Evolutionary conservation across 345 rosid species (phyloP).

Genomic region (Linum trigynum): DNA sequence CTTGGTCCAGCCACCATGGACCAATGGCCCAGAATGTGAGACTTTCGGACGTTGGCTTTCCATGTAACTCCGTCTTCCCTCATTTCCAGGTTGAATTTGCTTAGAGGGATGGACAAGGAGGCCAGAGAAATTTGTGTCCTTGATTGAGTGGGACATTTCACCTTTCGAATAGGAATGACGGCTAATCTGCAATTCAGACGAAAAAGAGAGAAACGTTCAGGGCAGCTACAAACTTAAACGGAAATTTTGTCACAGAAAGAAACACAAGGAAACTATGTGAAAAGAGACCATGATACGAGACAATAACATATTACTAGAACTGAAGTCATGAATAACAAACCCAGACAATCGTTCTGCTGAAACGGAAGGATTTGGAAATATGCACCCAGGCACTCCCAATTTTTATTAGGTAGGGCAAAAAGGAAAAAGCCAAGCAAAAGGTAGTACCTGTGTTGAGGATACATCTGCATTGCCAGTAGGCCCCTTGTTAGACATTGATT

Average conservation of each 20-base stretch:
- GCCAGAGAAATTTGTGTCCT: constrained; percentile 30
- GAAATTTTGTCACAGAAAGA: neutral
- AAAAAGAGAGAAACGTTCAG: neutral
- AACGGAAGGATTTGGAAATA: neutral
- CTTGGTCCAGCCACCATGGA: constrained; percentile 32
- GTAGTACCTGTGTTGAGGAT: constrained; percentile 38
- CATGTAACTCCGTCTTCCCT: constrained; percentile 27
- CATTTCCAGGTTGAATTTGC: constrained; percentile 26
- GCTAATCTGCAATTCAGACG: constrained; percentile 28
- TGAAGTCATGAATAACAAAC: neutral
- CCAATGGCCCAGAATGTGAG: constrained; percentile 55
- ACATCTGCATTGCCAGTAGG: constrained; percentile 22
- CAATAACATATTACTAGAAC: neutral
- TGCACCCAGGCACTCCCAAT: neutral
- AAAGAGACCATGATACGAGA: neutral
- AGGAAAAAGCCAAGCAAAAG: neutral
- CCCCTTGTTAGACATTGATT: constrained; percentile 11
- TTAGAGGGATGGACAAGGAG: constrained; percentile 30
- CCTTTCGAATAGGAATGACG: constrained; percentile 22
- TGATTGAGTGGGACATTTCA: constrained; percentile 22
- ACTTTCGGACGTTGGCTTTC: constrained; percentile 30
- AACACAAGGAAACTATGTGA: neutral
- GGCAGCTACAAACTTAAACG: neutral
- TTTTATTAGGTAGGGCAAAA: constrained; percentile 6
- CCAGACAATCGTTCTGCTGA: neutral